Conservation (phyloP, 192 early-diverging fungal genomes). For the Nowakowskiella sp. region DNA sequence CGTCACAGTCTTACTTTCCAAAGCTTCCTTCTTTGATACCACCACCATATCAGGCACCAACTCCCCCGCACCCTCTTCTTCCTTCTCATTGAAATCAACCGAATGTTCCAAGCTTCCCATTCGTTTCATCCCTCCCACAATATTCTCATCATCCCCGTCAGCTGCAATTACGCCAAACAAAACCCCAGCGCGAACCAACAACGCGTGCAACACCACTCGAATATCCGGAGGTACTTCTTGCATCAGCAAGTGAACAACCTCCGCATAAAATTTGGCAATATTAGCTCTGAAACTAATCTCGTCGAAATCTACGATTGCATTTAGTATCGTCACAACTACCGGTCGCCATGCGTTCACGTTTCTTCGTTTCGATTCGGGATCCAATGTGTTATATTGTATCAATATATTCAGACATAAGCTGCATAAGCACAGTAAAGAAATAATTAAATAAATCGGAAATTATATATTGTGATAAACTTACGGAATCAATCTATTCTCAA, state of each 20-base stretch:
- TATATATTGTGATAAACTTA: constrained; percentile 23
- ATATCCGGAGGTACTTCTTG: constrained; percentile 57
- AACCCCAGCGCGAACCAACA: constrained; percentile 39
- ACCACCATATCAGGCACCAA: too few species aligned
- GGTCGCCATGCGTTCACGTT: constrained; percentile 71
- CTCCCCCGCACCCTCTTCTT: too few species aligned
- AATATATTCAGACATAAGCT: constrained; percentile 55
- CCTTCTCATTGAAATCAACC: too few species aligned
- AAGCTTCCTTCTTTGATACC: too few species aligned
- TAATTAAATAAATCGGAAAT: background rate
- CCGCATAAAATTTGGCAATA: constrained; percentile 54
- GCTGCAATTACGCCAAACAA: constrained; percentile 8
- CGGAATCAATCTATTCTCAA: constrained; percentile 60
- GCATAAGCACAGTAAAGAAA: constrained; percentile 9
- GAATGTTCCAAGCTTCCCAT: too few species aligned
- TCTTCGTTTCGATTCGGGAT: constrained; percentile 60
- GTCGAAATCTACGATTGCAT: constrained; percentile 56
- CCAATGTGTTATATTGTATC: constrained; percentile 51
- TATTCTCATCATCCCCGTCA: too few species aligned
- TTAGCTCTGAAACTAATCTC: constrained; percentile 58
- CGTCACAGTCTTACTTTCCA: too few species aligned
- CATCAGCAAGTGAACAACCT: constrained; percentile 54
- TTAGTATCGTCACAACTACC: constrained; percentile 63
- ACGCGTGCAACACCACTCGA: constrained; percentile 29
- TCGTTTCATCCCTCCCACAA: too few species aligned